Evolutionary conservation across 805 yeast species (phyloP).

Genomic region (Ogataea wickerhamii): DNA sequence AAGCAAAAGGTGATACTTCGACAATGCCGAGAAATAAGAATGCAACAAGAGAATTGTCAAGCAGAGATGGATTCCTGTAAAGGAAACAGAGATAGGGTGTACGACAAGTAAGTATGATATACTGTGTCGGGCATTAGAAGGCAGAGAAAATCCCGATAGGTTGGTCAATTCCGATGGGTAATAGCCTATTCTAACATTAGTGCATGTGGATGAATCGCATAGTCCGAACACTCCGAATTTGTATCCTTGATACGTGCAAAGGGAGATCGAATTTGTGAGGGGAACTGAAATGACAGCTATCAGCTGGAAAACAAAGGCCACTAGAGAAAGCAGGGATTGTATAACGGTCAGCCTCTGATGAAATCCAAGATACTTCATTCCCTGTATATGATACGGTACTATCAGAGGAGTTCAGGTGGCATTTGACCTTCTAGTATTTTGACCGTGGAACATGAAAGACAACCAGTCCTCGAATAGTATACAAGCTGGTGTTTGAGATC

Average conservation of each 20-base stretch:
- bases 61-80: conserved; percentile 45
- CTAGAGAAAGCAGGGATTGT: conserved; percentile 32
- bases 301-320: conserved; percentile 56
- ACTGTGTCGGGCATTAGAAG: conserved; percentile 55
- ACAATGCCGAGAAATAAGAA: conserved; percentile 29
- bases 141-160: conserved; percentile 44
- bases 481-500: too few species aligned
- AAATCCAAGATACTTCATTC: conserved; percentile 7
- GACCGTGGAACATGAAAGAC: too few species aligned
- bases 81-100: conserved; percentile 61
- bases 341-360: conserved; percentile 19
- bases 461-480: too few species aligned
- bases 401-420: too few species aligned
- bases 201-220: conserved; percentile 44
- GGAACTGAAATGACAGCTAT: conserved; percentile 63
- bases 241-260: conserved; percentile 48
- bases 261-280: conserved; percentile 42
- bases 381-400: too few species aligned
- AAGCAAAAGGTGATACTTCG: conserved; percentile 46
- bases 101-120: conserved; percentile 61
- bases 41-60: conserved; percentile 39
- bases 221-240: conserved; percentile 71
- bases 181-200: conserved; percentile 44
- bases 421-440: too few species aligned
- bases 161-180: conserved; percentile 29